Evolutionary conservation across 2,329 filamentous ascomycete species (phyloP).

Genomic region (Truncatella angustata): DNA sequence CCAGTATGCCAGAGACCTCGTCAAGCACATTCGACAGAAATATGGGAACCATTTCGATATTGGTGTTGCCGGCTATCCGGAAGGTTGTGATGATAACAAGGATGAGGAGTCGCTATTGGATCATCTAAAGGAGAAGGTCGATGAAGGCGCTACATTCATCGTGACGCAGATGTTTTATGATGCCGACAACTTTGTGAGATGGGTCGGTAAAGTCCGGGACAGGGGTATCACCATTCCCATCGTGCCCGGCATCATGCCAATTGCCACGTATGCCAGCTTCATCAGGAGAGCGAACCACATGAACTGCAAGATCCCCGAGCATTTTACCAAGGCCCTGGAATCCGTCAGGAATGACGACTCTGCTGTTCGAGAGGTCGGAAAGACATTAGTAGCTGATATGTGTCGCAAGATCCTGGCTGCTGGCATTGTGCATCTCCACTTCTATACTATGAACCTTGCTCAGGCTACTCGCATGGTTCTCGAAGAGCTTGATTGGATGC

Average conservation of each 20-base stretch:
- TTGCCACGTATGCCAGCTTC: slow-evolving; percentile 93
- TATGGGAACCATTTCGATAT: slow-evolving; percentile 95
- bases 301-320: slow-evolving; percentile 76
- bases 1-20: slow-evolving; percentile 87
- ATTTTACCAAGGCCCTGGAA: slow-evolving; percentile 80
- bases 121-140: slow-evolving; percentile 95
- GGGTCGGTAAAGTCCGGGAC: slow-evolving; percentile 83
- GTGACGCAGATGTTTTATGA: slow-evolving; percentile 99
- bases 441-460: slow-evolving; percentile 99
- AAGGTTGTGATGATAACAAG: slow-evolving; percentile 91
- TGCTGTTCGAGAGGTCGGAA: slow-evolving; percentile 86
- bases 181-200: slow-evolving; percentile 88
- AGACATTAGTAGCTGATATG: slow-evolving; percentile 82
- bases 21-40: slow-evolving; percentile 68
- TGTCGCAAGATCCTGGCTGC: slow-evolving; percentile 80
- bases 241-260: slow-evolving; percentile 89
- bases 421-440: slow-evolving; percentile 87
- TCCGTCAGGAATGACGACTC: slow-evolving; percentile 96
- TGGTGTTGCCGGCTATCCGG: slow-evolving; percentile 93
- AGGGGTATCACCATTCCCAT: slow-evolving; percentile 83
- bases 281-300: slow-evolving; percentile 88
- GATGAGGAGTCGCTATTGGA: slow-evolving; percentile 82
- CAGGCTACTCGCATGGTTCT: slow-evolving; percentile 92
- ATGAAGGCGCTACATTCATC: slow-evolving; percentile 89
- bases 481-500: slow-evolving; percentile 81